Evolutionary conservation across 768 basidiomycete genomes (phyloP).

Genomic region (Naganishia antarctica): DNA sequence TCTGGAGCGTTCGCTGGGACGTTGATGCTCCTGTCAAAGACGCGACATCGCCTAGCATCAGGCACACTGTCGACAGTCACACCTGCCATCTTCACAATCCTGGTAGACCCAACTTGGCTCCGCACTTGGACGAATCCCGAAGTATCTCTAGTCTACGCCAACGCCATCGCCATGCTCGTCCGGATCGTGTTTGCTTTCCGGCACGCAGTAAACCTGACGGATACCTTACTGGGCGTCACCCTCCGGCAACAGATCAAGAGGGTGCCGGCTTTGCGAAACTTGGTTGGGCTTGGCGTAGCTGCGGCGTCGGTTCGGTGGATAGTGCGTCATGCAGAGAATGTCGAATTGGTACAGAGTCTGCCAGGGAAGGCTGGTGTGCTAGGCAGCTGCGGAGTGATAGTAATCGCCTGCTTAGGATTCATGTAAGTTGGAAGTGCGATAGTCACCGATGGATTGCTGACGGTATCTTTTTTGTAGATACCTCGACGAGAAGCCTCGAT

Average conservation of each 20-base stretch:
- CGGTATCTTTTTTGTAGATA: background rate
- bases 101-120: background rate
- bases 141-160: conserved; percentile 35
- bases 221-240: background rate
- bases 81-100: background rate
- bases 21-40: conserved; percentile 54
- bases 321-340: background rate
- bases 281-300: background rate
- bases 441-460: background rate
- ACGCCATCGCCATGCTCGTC: conserved; percentile 37
- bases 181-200: conserved; percentile 39
- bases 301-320: background rate
- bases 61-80: conserved; percentile 39
- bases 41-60: conserved; percentile 37
- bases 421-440: background rate
- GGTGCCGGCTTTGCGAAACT: background rate
- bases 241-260: conserved; percentile 2
- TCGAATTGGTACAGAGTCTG: background rate
- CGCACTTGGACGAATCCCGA: conserved; percentile 30
- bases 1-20: conserved; percentile 62
- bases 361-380: background rate
- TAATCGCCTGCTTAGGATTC: background rate
- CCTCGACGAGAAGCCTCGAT: conserved; percentile 4
- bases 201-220: conserved; percentile 27
- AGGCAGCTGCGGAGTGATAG: background rate